Evolutionary conservation across 1,139 yeast species (phyloP), one percentile per base, ranked within the genome.

Genomic region (Suhomyces bokatorum): DNA sequence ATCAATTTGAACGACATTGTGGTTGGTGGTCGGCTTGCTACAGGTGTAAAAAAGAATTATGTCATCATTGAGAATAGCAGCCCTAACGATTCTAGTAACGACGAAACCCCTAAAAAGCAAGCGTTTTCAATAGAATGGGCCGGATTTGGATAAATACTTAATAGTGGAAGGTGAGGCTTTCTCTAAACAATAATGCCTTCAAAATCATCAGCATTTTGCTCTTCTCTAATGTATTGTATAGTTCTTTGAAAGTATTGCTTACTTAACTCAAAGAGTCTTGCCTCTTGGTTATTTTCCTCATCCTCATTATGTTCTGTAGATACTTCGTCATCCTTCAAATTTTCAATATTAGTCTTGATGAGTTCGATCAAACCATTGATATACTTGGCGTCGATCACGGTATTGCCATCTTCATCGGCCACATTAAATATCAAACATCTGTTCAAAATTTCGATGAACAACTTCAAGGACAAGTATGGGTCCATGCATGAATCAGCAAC

Each of bases 401-500:
- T 78, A 52, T 85, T 87, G 6, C 95, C 97, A 36, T 78, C 80
- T 51, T 85, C 87, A 11, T 95, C 97, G 54, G 88, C 93, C 50
- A 88, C 84, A 62, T 86, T 85, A 64, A 85, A 93, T 56, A 89
- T 87, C 33, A 91, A 66, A 54, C 96, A 89, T 48, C 91, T 79
- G 67, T 89, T 89, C 52, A 93, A 73, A 20, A 93, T 88, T 66
- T 93, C 98, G 40, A 93, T 84, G 69, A 93, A 91, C 46, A 93
- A 71, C 63, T 88, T 91, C 39, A 87, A 73, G 31, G 91, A 83
- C 12, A 83, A 85, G 50, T 81, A 83, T 3, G 85, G 81, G 57
- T 89, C 98, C 84, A 93, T 85, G 51, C 95, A 87, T 12, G 95
- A 87, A 63, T 93, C 98, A 0, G 98, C 97, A 9, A 89, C 88